These are phyloP conservation scores for Teratosphaeria epicoccoides DNA, from an alignment of 2,329 filamentous ascomycete genomes.

Conservation along the genomic window DNA sequence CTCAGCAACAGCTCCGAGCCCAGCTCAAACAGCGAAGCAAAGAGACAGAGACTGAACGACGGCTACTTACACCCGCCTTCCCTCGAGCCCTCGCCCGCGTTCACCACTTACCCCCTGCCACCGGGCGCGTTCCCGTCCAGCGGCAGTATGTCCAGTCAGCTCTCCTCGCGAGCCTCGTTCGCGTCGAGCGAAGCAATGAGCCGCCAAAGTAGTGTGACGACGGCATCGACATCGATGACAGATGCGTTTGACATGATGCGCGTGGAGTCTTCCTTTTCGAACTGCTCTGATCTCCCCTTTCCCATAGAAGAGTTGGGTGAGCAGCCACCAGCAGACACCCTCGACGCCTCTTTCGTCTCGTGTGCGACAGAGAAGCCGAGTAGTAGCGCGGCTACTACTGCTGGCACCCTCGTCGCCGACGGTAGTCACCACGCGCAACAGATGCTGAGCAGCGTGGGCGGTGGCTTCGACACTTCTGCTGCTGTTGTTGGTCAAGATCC, in stretches of 20 bases:
- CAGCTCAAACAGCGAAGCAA: conserved; percentile 9
- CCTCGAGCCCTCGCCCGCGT: conserved; percentile 8
- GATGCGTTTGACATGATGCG: conserved; percentile 35
- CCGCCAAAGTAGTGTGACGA: conserved; percentile 34
- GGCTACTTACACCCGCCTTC: conserved; percentile 7
- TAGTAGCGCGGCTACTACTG: conserved; percentile 17
- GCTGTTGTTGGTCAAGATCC: conserved; percentile 13
- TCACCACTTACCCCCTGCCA: conserved; percentile 11
- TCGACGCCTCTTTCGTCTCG: conserved; percentile 17
- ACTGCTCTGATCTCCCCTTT: conserved; percentile 12
- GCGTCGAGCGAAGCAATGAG: conserved; percentile 30
- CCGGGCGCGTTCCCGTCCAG: conserved; percentile 16
- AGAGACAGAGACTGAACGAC: conserved; percentile 16
- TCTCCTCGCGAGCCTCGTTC: conserved; percentile 15
- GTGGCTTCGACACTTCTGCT: conserved; percentile 9
- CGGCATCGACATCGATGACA: conserved; percentile 26
- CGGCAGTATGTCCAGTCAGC: conserved; percentile 20
- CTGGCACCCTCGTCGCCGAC: conserved; percentile 14
- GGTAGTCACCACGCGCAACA: conserved; percentile 10
- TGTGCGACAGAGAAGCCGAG: conserved; percentile 14
- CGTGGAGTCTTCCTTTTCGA: conserved; percentile 31
- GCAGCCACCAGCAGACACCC: neutral
- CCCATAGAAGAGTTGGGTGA: conserved; percentile 8
- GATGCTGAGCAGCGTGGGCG: conserved; percentile 17
- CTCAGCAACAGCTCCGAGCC: conserved; percentile 13